Conservation (phyloP, 2,329 filamentous ascomycete species). For the Onygena corvina region DNA sequence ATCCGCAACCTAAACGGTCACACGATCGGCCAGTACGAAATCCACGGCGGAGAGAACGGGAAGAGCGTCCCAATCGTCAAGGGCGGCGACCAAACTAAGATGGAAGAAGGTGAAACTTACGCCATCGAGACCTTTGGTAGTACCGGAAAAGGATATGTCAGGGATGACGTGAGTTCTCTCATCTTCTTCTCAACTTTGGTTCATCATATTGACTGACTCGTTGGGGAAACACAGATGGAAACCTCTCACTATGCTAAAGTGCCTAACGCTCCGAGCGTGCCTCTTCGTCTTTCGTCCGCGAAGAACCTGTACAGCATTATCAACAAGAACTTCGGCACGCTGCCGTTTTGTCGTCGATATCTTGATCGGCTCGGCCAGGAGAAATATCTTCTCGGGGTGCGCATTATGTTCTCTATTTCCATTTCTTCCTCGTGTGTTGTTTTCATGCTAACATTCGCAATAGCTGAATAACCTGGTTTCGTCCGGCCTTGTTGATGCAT, state of each 20-base stretch:
- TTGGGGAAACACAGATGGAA: constrained; percentile 45
- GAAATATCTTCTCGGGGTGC: constrained; percentile 78
- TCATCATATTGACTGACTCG: constrained; percentile 13
- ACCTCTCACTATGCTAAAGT: constrained; percentile 76
- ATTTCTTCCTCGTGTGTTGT: not conserved
- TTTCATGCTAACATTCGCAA: constrained; percentile 14
- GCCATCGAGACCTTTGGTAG: constrained; percentile 94
- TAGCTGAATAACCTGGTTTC: constrained; percentile 77
- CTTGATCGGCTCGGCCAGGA: constrained; percentile 87
- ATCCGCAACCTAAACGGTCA: constrained; percentile 84
- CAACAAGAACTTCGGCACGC: constrained; percentile 89
- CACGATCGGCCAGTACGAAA: constrained; percentile 77
- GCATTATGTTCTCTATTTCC: not conserved
- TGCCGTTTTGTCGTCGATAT: constrained; percentile 84
- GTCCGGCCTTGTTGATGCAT: constrained; percentile 74
- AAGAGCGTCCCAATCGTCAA: constrained; percentile 94
- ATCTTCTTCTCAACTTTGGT: not conserved
- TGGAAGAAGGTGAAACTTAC: constrained; percentile 94
- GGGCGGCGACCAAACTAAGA: constrained; percentile 76
- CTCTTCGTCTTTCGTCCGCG: constrained; percentile 66
- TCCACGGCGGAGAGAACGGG: constrained; percentile 74
- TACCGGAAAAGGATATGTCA: constrained; percentile 77
- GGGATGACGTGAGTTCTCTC: constrained; percentile 56
- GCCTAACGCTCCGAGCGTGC: constrained; percentile 59
- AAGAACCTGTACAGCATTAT: constrained; percentile 78